phyloP scores from a whole-genome alignment of 176 grass and related monocot species.

The Aechmea fasciata region DNA sequence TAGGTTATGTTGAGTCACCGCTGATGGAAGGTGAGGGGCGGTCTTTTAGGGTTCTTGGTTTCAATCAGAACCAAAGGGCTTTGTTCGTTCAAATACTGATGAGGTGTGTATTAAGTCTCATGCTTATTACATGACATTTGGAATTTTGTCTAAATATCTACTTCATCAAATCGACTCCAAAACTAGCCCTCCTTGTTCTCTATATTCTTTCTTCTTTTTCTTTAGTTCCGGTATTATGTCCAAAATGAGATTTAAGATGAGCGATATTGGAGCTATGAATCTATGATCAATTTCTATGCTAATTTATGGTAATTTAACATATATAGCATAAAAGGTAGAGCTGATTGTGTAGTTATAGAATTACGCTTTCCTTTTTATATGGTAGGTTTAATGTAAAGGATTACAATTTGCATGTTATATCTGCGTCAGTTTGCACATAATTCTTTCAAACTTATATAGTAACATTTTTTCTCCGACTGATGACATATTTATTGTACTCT shows the following conservation, averaged over 20 bases:
- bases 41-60: conserved; percentile 69
- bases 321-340: too few species aligned
- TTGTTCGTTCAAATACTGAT: conserved; percentile 68
- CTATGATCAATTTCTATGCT: background rate
- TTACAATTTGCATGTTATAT: too few species aligned
- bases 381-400: too few species aligned
- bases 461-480: too few species aligned
- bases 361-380: too few species aligned
- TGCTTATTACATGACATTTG: background rate
- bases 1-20: conserved; percentile 55
- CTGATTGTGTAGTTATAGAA: too few species aligned
- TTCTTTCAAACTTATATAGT: too few species aligned
- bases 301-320: background rate
- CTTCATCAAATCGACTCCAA: background rate
- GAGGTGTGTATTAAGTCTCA: conserved; percentile 41
- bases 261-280: too few species aligned
- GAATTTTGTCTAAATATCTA: background rate
- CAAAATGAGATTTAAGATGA: too few species aligned
- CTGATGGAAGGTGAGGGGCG: conserved; percentile 95
- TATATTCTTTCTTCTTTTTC: background rate
- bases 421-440: too few species aligned
- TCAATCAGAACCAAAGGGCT: conserved; percentile 78
- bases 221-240: background rate
- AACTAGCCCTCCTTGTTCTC: background rate
- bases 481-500: too few species aligned